Conservation (phyloP, 306 rosid species). For the Cicer bijugum region DNA sequence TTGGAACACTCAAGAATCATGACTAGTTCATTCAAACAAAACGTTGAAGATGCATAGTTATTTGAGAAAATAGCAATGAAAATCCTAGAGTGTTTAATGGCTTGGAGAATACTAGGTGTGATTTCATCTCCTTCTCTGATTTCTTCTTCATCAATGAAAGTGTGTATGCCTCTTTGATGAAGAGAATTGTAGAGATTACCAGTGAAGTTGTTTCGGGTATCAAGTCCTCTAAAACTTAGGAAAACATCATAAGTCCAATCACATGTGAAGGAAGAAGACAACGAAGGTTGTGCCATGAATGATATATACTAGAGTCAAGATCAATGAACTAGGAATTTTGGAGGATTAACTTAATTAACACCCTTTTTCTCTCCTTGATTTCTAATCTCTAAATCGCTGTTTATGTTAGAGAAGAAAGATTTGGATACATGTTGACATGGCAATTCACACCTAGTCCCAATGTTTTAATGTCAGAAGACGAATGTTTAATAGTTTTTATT, state of each 20-base stretch:
- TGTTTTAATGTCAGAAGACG: too few relatives aligned
- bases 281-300: neutral
- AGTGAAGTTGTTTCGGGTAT: neutral
- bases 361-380: neutral
- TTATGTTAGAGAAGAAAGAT: too few relatives aligned
- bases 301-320: neutral
- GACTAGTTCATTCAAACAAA: neutral
- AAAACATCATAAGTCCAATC: constrained; percentile 34
- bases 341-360: neutral
- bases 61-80: neutral
- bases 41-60: neutral
- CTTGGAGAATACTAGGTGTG: neutral
- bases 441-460: too few relatives aligned
- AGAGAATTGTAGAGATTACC: constrained; percentile 7
- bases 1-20: neutral
- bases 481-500: too few relatives aligned
- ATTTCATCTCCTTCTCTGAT: constrained; percentile 9
- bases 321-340: neutral
- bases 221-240: neutral
- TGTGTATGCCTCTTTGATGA: neutral
- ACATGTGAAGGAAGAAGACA: constrained; percentile 16
- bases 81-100: neutral
- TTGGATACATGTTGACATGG: too few relatives aligned
- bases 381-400: too few relatives aligned
- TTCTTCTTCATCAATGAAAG: neutral